Evolutionary conservation across 2,329 filamentous ascomycete species (phyloP), one percentile per base, ranked within the genome.

Genomic region (Botrytis cinerea): DNA sequence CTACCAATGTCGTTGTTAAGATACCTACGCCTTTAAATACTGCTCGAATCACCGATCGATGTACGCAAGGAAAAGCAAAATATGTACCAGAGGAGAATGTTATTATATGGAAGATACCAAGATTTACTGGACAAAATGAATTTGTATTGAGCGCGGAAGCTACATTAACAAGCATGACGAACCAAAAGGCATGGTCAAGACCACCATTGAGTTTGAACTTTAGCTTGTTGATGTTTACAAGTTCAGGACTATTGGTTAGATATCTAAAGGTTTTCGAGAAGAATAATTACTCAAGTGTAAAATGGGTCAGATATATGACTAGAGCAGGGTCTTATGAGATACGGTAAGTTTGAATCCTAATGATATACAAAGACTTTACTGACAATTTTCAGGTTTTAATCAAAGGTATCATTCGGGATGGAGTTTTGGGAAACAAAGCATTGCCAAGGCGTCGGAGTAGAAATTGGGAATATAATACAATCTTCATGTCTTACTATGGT

Each of bases 261-360:
- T 99, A 99, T 82, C 84, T 99, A 73, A 99, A 99, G 84, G 96
- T 99, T 2, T 99, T 99, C 85, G 96, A 99, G 85, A 99, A 99
- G 90, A 96, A 90, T 83, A 98, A 98, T 83, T 99, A 99, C 82
- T 97, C 93, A 76, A 97, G 94, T 81, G 96, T 99, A 67, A 99
- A 99, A 84, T 99, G 96, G 96, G 96, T 99, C 79, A 87, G 96
- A 79, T 99, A 99, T 83, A 98, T 99, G 96, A 99, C 96, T 28
- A 90, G 95, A 77, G 96, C 95, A 25, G 96, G 96, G 43, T 98
- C 94, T 83, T 99, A 99, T 83, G 96, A 99, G 85, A 97, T 99
- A 82, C 88, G 94, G 91, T 97, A 77, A 75, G 76, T 77, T 71
- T n/a, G n/a, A 28, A 45, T 43, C n/a, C 10, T 61, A 46, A 35